Evolutionary conservation across 352 stramenopile genomes (phyloP), one percentile per base, ranked within the genome.

Genomic region (Globisporangium nodosum): DNA sequence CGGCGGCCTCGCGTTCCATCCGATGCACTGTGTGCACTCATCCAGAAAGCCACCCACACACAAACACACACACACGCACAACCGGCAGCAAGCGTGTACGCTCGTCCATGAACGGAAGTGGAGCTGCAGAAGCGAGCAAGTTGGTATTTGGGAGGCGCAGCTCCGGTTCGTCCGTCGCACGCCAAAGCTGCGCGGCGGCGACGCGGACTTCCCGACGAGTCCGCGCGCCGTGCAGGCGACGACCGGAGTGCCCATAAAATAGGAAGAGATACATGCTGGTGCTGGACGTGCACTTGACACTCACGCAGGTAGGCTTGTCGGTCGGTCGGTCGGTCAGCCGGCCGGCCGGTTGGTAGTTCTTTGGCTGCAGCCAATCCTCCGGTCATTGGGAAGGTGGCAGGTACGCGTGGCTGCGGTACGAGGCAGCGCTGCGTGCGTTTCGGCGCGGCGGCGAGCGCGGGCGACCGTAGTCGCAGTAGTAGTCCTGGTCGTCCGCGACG

Each of bases 181-280:
- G 42, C 42, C 9, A 48, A 18, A 16, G 12, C 40, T 20, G 40
- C 40, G 40, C 40, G 16, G 40, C 24, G 35, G 8, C n/a, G 43
- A 15, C 7, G 43, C 11, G 43, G 64, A 52, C 63, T 74, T 66
- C 55, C 67, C 49, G 53, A 64, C 52, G 67, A 66, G 64, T 11
- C 21, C 5, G 11, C 37, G 50, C 11, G n/a, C 8, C 18, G 24
- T 27, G 24, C 24, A 27, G 24, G 4, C 8, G 9, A n/a, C 18
- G 7, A 30, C 43, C 21, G 20, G 11, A 30, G 43, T n/a, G 43
- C 42, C 31, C 39, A 57, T 64, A 46, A 33, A 50, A 49, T 42
- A 49, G 53, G 49, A 59, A 48, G 64, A 56, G 56, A 51, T 50
- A 47, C 52, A 49, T 52, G 56, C 31, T 66, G 63, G 58, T 46